Evolutionary conservation across 108 stramenopile genomes (phyloP).

Genomic region (Skeletonema menzelii): DNA sequence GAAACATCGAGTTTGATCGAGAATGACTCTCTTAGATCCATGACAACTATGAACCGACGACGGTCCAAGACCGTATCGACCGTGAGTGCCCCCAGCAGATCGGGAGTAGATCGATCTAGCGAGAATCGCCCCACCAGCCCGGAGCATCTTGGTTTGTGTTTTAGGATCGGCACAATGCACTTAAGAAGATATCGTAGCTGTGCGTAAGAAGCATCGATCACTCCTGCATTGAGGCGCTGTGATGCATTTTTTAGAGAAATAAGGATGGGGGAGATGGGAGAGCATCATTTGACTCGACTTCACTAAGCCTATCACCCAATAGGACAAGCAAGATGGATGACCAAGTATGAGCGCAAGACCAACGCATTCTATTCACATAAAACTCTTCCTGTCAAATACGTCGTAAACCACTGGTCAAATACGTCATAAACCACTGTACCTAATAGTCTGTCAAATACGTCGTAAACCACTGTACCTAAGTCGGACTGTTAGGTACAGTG

Average conservation of each 20-base stretch:
- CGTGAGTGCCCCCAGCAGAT: not conserved
- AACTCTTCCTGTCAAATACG: too few species aligned
- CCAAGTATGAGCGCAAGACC: too few species aligned
- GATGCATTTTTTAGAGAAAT: not conserved
- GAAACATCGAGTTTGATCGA: conserved; percentile 31
- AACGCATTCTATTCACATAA: too few species aligned
- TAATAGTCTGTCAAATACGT: too few species aligned
- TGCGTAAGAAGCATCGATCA: not conserved
- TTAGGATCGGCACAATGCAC: not conserved
- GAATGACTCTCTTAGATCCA: not conserved
- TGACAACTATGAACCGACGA: not conserved
- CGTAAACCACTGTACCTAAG: too few species aligned
- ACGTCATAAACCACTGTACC: too few species aligned
- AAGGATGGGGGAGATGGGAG: too few species aligned
- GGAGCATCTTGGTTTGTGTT: not conserved
- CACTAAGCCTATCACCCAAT: too few species aligned
- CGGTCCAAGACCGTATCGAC: not conserved
- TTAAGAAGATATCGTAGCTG: not conserved
- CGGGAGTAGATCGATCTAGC: not conserved
- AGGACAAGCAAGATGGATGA: too few species aligned
- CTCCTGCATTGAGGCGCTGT: not conserved
- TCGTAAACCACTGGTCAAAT: too few species aligned
- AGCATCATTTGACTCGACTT: too few species aligned
- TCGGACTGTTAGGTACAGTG: too few species aligned
- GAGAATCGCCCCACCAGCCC: not conserved